These are phyloP conservation scores for Claviceps pazoutovae DNA, from an alignment of 2,329 filamentous ascomycete genomes.

Conservation along the genomic window DNA sequence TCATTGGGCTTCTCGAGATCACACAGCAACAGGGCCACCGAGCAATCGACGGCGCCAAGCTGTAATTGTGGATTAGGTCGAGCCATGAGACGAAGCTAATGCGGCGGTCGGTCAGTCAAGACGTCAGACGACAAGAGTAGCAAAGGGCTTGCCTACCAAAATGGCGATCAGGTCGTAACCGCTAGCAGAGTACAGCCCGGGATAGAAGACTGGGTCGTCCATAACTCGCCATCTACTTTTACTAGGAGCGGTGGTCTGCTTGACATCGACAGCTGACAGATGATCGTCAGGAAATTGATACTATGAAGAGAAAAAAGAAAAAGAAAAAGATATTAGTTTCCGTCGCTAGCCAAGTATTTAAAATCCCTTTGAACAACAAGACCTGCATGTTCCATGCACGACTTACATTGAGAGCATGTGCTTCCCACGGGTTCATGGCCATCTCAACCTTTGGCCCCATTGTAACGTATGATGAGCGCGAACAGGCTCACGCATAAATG, in stretches of 20 bases:
- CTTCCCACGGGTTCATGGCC: conserved; percentile 22
- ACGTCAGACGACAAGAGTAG: background rate
- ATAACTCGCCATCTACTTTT: conserved; percentile 14
- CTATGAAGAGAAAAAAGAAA: conserved; percentile 2
- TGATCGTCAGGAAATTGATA: conserved; percentile 9
- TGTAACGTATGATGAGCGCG: background rate
- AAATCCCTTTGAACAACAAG: background rate
- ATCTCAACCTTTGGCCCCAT: conserved; percentile 4
- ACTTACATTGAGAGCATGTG: conserved; percentile 20
- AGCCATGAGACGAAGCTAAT: conserved; percentile 46
- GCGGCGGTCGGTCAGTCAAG: background rate
- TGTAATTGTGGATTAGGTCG: conserved; percentile 63
- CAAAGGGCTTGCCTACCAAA: conserved; percentile 26
- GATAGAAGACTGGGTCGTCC: conserved; percentile 37
- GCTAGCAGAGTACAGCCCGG: conserved; percentile 39
- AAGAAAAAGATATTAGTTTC: background rate
- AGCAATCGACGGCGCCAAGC: conserved; percentile 70
- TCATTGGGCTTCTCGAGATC: conserved; percentile 60
- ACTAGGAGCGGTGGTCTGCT: background rate
- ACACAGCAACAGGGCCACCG: conserved; percentile 71
- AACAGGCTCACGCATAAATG: background rate
- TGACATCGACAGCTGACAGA: conserved; percentile 1
- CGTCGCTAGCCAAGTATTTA: background rate
- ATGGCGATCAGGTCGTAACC: conserved; percentile 43
- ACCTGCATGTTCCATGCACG: background rate